Conservation (phyloP, 2,329 filamentous ascomycete species). For the Aspergillus niger region DNA sequence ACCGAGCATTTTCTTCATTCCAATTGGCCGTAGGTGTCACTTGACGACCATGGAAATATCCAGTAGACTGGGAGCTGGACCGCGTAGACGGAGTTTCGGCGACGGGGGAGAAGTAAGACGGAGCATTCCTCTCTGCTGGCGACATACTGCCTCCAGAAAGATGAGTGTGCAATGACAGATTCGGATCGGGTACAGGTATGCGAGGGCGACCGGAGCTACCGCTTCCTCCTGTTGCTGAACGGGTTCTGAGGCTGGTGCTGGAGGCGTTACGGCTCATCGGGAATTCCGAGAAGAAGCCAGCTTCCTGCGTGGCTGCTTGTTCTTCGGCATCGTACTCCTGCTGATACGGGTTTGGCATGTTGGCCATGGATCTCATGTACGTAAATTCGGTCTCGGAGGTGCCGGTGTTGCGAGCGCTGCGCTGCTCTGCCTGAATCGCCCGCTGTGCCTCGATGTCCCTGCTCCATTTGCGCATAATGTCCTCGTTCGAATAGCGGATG, state of each 20-base stretch:
- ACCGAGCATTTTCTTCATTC: conserved; percentile 75
- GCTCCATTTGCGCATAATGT: conserved; percentile 91
- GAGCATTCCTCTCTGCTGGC: conserved; percentile 64
- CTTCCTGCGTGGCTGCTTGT: conserved; percentile 42
- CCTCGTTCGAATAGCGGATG: conserved; percentile 89
- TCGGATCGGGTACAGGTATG: conserved; percentile 66
- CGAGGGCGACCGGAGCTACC: conserved; percentile 58
- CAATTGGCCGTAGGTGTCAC: conserved; percentile 67
- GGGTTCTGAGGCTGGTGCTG: conserved; percentile 71
- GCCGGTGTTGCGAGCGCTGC: conserved; percentile 53
- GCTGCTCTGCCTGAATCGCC: conserved; percentile 56
- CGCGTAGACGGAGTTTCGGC: conserved; percentile 66
- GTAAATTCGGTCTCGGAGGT: conserved; percentile 73
- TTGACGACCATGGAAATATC: conserved; percentile 79
- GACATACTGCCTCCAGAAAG: conserved; percentile 56
- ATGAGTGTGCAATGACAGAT: conserved; percentile 70
- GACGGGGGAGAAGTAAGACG: conserved; percentile 92
- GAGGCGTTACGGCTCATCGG: conserved; percentile 68
- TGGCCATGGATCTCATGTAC: conserved; percentile 70
- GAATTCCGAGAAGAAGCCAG: conserved; percentile 50
- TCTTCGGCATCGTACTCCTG: conserved; percentile 60
- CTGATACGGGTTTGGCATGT: conserved; percentile 80
- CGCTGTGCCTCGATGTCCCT: conserved; percentile 75
- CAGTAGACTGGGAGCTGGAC: conserved; percentile 58
- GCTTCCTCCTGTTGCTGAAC: conserved; percentile 71